Evolutionary conservation across 768 basidiomycete species (phyloP).

Genomic region (Termitomyces sp.): DNA sequence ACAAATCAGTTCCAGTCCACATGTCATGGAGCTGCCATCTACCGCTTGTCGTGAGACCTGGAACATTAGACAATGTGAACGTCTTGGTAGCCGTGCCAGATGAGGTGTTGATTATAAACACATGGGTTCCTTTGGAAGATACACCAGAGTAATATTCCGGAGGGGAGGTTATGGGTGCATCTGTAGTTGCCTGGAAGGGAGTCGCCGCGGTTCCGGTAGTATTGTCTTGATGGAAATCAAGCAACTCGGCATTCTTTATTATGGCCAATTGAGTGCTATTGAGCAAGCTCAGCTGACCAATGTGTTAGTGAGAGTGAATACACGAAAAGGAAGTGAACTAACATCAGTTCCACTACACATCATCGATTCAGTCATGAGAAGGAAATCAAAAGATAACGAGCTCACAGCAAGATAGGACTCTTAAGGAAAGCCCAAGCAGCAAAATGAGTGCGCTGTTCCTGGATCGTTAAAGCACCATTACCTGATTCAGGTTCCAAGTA

Average conservation of each 20-base stretch:
- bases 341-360: conserved; percentile 34
- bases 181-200: conserved; percentile 39
- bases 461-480: conserved; percentile 43
- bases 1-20: conserved; percentile 42
- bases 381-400: neutral
- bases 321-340: conserved; percentile 2
- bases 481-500: conserved; percentile 19
- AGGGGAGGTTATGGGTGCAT: conserved; percentile 35
- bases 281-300: conserved; percentile 33
- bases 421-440: conserved; percentile 57
- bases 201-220: conserved; percentile 39
- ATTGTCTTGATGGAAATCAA: conserved; percentile 51
- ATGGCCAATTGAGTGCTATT: conserved; percentile 38
- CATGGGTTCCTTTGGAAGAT: conserved; percentile 46
- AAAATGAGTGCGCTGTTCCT: conserved; percentile 52
- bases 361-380: neutral
- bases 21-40: conserved; percentile 46
- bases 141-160: conserved; percentile 49
- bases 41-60: conserved; percentile 34
- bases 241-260: conserved; percentile 45
- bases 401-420: conserved; percentile 49
- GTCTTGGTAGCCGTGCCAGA: conserved; percentile 35
- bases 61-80: conserved; percentile 41
- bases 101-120: conserved; percentile 50
- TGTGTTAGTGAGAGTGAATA: neutral